Evolutionary conservation across 1,284 basidiomycete species (phyloP).

Genomic region (Lentinula novae-zelandiae): DNA sequence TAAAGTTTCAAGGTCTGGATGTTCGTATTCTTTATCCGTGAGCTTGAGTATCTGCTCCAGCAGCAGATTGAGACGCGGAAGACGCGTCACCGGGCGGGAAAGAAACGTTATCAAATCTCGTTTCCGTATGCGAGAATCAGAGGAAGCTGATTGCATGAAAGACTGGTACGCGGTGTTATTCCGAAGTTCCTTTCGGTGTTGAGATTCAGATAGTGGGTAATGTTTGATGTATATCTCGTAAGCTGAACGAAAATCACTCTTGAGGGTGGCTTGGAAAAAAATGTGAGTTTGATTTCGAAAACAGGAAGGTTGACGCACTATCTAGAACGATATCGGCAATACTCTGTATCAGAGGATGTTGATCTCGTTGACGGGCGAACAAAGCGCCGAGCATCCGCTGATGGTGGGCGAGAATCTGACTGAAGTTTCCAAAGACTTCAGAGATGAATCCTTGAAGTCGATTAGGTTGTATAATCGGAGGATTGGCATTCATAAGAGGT

Average conservation of each 20-base stretch:
- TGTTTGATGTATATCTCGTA: constrained; percentile 82
- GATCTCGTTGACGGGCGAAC: constrained; percentile 70
- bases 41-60: constrained; percentile 67
- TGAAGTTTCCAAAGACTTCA: constrained; percentile 75
- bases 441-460: constrained; percentile 55
- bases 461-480: constrained; percentile 52
- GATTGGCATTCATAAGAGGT: constrained; percentile 48
- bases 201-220: constrained; percentile 77
- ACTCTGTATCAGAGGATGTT: constrained; percentile 77
- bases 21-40: constrained; percentile 60
- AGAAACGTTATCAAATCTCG: constrained; percentile 80
- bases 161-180: constrained; percentile 60
- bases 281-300: constrained; percentile 23
- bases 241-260: constrained; percentile 48
- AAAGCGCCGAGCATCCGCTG: constrained; percentile 61
- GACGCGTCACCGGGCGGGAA: constrained; percentile 76
- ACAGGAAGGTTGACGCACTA: constrained; percentile 34
- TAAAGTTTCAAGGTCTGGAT: constrained; percentile 66
- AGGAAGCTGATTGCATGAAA: constrained; percentile 61
- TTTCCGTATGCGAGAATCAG: constrained; percentile 66
- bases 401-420: constrained; percentile 61
- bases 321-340: constrained; percentile 77
- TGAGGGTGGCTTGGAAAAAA: constrained; percentile 36
- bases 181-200: constrained; percentile 68
- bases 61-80: constrained; percentile 72